Base-by-base conservation (phyloP, 352 stramenopile species). In the Aphanomyces stellatus region DNA sequence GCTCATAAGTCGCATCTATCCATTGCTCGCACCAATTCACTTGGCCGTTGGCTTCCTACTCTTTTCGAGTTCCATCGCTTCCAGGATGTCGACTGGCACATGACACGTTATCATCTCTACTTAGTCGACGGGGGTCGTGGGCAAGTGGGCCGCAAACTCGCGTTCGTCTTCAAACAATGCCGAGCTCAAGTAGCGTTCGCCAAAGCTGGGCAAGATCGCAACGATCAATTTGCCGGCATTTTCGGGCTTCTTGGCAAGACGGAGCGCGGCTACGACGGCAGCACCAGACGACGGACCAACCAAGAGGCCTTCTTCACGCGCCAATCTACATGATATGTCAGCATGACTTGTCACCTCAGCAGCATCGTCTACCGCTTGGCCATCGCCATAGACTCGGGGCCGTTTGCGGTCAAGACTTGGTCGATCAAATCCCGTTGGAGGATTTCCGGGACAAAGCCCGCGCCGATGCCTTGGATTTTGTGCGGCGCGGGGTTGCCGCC, bases 131-230 rank as follows among this genome's bases (percentile, higher is more conserved):
- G 60, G 41, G 6, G 72, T 75, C n/a, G 84, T 90, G 35, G 72
- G 70, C 55, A 93, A 71, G 46, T 83, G 76, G 22, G 78, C 78
- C 34, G 85, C 83, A 67, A 75, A 87, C 70, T 91, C 81, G 41
- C 85, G 83, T 71, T 93, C 85, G 57, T 78, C 73, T 46, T 92
- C 85, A 61, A 93, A 93, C 22, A 93, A 74, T 27, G 80, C 72
- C 42, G 85, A 90, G 48, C 81, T 91, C 71, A 94, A 65, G 71
- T 92, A 94, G 28, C 86, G 82, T 74, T 97, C 91, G 53, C 91
- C 90, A 72, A 96, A 97, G 63, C 81, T 94, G 28, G 90, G 90
- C 64, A 96, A 77, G 65, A 97, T 93, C 43, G 83, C 85, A 19
- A 97, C 89, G 57, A 93, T 95, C 30, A 93, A 75, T 78, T 97